Base-by-base conservation (phyloP, 306 rosid genomes). In the Cicer arietinum region DNA sequence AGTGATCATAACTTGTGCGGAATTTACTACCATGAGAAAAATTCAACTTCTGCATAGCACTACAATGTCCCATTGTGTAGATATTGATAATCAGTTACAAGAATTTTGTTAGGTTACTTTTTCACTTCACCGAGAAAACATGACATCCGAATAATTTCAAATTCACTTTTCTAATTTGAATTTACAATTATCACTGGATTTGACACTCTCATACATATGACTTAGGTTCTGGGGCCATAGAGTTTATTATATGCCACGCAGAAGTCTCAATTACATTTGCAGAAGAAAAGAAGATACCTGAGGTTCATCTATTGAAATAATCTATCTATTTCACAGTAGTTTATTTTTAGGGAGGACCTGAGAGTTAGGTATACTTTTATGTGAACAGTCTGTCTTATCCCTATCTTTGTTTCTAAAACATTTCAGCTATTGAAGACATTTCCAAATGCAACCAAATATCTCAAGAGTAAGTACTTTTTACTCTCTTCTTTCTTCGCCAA, bases 191-290 rank as follows among this genome's bases (percentile, higher is more conserved):
- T 79, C 39, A 67, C 45, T 71, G 66, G 35, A 73, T 75, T 79
- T 77, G 50, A 66, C 81, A 53, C 77, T 70, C 52, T 77, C 72
- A 59, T 79, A 37, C 77, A 51, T 60, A 79, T 74, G 75, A 78
- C 70, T 52, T 74, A 94, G 97, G 98, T 87, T 92, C 96, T 30
- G 91, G 88, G 50, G 98, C 96, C 71, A 73, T 94, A 79, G 98
- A 94, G 71, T 94, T 91, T 80, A 85, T 91, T 50, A 88, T 94
- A 76, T 73, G 80, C 77, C 98, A 94, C 76, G 90, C 97, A 22
- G 98, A 94, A 81, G 82, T 91, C 72, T 79, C 95, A 66, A 85
- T 94, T 22, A 80, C 90, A 79, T 91, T 91, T 87, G 86, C 51
- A 41, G 98, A 94, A 81, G 97, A 90, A 85, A 89, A 84, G 79